A percentile compares a stretch with the other conserved stretches of the same genome.
These are phyloP conservation scores for Penicillium maclennaniae DNA, from an alignment of 495 filamentous ascomycete genomes.

Conservation along the genomic window DNA sequence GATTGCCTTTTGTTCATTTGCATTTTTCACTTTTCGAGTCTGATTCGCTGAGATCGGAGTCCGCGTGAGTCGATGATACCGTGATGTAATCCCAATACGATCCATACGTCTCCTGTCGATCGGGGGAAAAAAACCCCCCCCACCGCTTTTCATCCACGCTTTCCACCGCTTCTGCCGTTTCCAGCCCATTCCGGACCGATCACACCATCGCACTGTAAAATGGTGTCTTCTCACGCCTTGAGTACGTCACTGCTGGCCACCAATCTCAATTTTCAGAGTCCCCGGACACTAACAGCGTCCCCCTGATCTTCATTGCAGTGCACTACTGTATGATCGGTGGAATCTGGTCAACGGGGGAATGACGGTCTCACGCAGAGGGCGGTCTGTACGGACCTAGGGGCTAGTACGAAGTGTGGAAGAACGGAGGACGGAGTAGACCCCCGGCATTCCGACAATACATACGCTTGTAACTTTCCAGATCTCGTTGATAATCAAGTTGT, in stretches of 20 bases:
- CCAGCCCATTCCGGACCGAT: constrained; percentile 16
- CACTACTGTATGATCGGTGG: constrained; percentile 4
- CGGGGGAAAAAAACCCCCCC: too few species aligned
- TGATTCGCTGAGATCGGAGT: background rate
- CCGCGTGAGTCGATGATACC: background rate
- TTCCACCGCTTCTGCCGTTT: background rate
- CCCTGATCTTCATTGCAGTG: constrained; percentile 30
- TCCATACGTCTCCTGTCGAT: background rate
- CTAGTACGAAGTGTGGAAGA: background rate
- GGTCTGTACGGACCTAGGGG: background rate
- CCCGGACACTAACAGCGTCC: constrained; percentile 6
- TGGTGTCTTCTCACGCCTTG: constrained; percentile 32
- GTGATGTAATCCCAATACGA: background rate
- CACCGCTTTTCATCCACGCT: background rate
- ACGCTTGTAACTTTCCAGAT: background rate
- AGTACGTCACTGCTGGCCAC: constrained; percentile 21
- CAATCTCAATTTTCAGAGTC: background rate
- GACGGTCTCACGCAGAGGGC: background rate
- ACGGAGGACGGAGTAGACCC: background rate
- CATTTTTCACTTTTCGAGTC: too few species aligned
- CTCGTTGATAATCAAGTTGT: background rate
- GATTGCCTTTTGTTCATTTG: too few species aligned
- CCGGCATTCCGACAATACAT: background rate
- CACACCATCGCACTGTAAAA: constrained; percentile 41
- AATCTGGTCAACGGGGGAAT: background rate